These are phyloP conservation scores for Chalciporus chontae DNA, from an alignment of 768 basidiomycete species.

Conservation along the genomic window DNA sequence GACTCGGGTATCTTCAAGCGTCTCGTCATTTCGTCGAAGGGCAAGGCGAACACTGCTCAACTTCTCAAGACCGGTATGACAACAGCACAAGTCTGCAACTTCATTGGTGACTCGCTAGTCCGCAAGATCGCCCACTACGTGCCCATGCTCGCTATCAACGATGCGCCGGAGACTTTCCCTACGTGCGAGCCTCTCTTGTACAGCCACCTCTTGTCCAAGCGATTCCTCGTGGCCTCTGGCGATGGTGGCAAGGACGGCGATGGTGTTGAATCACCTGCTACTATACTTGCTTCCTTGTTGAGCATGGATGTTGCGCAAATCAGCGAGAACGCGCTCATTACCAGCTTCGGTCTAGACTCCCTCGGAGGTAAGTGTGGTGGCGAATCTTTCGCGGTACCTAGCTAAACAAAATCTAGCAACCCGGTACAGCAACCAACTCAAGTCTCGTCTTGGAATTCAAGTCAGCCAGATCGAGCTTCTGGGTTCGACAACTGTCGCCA, in stretches of 20 bases:
- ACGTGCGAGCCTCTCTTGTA: slow-evolving; percentile 27
- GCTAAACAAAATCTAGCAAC: slow-evolving; percentile 7
- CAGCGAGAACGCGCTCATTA: slow-evolving; percentile 28
- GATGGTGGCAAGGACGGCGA: slow-evolving; percentile 10
- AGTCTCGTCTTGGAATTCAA: slow-evolving; percentile 24
- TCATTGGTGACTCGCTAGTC: slow-evolving; percentile 28
- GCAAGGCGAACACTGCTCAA: slow-evolving; percentile 27
- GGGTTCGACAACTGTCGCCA: slow-evolving; percentile 22
- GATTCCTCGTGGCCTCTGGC: slow-evolving; percentile 17
- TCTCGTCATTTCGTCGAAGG: slow-evolving; percentile 25
- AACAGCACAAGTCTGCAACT: slow-evolving; percentile 30
- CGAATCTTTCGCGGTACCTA: no score
- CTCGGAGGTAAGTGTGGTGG: slow-evolving; percentile 12
- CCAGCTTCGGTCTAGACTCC: slow-evolving; percentile 25
- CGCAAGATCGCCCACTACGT: slow-evolving; percentile 31
- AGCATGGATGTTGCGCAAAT: slow-evolving; percentile 27
- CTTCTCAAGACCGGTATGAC: slow-evolving; percentile 32
- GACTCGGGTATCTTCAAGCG: slow-evolving; percentile 35
- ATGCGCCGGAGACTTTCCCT: slow-evolving; percentile 24
- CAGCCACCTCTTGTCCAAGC: slow-evolving; percentile 21
- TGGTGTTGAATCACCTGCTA: slow-evolving; percentile 21
- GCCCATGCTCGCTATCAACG: slow-evolving; percentile 25
- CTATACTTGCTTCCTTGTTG: slow-evolving; percentile 22
- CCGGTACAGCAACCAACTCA: slow-evolving; percentile 30
- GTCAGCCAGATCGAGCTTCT: slow-evolving; percentile 24